Conservation (phyloP, 2,329 filamentous ascomycete species). For the Colletotrichum endophyticum region DNA sequence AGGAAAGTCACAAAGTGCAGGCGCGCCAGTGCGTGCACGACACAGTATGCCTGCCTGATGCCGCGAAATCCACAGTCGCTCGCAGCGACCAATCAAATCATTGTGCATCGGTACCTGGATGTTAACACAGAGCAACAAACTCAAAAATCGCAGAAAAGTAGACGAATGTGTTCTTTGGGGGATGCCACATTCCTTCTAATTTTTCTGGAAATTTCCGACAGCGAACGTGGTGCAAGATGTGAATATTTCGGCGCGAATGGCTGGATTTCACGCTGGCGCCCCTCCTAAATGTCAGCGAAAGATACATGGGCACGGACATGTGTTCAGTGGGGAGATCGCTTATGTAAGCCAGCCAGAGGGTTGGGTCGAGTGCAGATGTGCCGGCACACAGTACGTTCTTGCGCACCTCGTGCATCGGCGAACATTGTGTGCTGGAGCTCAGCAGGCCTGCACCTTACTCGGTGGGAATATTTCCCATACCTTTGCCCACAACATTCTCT, state of each 20-base stretch:
- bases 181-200: not conserved
- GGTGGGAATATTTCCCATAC: not conserved
- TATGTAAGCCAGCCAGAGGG: not conserved
- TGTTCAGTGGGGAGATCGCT: not conserved
- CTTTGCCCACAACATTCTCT: not conserved
- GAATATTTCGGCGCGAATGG: not conserved
- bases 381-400: not conserved
- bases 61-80: not conserved
- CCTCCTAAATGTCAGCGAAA: not conserved
- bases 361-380: not conserved
- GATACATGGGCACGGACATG: not conserved
- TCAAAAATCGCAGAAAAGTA: not conserved
- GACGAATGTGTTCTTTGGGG: not conserved
- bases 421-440: not conserved
- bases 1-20: not conserved
- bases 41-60: not conserved
- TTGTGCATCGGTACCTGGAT: not conserved
- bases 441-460: not conserved
- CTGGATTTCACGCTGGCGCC: not conserved
- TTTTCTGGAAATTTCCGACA: not conserved
- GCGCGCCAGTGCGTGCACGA: not conserved
- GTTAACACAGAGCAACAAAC: not conserved
- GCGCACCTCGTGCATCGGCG: not conserved
- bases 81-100: not conserved
- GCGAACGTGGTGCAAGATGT: not conserved